These are phyloP conservation scores for Colletotrichum cordylinicola DNA, from an alignment of 2,329 filamentous ascomycete species.

Conservation along the genomic window DNA sequence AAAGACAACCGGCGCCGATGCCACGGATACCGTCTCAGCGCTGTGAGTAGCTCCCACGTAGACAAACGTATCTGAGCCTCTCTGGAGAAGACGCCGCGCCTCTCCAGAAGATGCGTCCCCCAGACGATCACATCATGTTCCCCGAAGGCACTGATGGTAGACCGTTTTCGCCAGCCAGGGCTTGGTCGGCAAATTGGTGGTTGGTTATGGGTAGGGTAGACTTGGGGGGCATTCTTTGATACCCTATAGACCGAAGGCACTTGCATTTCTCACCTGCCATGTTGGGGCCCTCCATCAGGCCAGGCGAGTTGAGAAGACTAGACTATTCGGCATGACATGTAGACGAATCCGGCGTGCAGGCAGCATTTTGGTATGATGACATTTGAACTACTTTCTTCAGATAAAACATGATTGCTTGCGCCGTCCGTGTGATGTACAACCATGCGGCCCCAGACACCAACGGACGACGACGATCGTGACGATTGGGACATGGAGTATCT, in stretches of 20 bases:
- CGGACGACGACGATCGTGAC: neutral
- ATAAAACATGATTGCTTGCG: neutral
- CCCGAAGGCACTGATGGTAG: neutral
- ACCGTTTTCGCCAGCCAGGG: neutral
- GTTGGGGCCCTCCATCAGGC: neutral
- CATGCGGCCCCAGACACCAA: neutral
- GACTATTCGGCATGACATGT: conserved; percentile 13
- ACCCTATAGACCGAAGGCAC: conserved; percentile 23
- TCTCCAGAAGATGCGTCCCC: neutral
- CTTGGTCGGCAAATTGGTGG: neutral
- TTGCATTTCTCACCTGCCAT: conserved; percentile 1
- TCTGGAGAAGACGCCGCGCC: neutral
- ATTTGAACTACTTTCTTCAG: neutral
- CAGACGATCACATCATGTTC: neutral
- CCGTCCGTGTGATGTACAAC: neutral
- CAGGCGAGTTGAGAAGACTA: neutral
- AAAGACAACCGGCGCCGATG: conserved; percentile 16
- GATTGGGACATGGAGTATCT: neutral
- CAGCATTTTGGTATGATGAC: neutral
- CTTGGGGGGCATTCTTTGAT: conserved; percentile 20
- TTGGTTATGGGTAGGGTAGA: conserved; percentile 18
- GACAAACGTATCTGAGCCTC: neutral
- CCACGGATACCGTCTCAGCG: conserved; percentile 14
- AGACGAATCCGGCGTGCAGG: conserved; percentile 14
- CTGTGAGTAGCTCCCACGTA: neutral